phyloP scores from a whole-genome alignment of 108 stramenopile species.

The Cylindrotheca fusiformis region DNA sequence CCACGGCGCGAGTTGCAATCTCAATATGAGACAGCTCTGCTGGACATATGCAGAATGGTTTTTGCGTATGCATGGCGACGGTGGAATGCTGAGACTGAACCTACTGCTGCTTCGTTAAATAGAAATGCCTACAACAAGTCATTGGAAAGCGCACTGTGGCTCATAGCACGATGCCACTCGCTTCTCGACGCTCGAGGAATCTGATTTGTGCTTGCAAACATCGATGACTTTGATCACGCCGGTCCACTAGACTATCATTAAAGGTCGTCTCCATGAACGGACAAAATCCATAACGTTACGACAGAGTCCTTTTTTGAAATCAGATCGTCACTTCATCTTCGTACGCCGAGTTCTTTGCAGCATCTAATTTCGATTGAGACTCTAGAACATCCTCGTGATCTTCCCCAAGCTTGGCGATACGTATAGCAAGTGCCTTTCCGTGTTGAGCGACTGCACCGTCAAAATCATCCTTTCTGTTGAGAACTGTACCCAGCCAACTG shows the following conservation, averaged over 20 bases:
- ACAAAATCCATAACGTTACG: too few species aligned
- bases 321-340: constrained; percentile 20
- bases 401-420: constrained; percentile 13
- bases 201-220: background rate
- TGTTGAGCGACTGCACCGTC: constrained; percentile 18
- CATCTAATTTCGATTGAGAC: constrained; percentile 8
- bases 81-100: constrained; percentile 45
- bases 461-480: constrained; percentile 14
- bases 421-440: constrained; percentile 26
- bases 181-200: constrained; percentile 17
- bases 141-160: constrained; percentile 49
- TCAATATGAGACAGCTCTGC: constrained; percentile 57
- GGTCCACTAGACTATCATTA: too few species aligned
- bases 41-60: constrained; percentile 61
- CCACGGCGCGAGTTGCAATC: constrained; percentile 32
- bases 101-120: constrained; percentile 45
- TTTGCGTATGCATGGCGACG: constrained; percentile 68
- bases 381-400: constrained; percentile 17
- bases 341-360: background rate
- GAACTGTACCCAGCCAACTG: constrained; percentile 18
- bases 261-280: too few species aligned
- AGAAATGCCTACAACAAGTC: constrained; percentile 67
- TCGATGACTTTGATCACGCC: background rate
- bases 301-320: too few species aligned
- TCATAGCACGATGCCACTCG: constrained; percentile 48